Conservation (phyloP, 352 stramenopile genomes). For the Pythium pyrilobum region DNA sequence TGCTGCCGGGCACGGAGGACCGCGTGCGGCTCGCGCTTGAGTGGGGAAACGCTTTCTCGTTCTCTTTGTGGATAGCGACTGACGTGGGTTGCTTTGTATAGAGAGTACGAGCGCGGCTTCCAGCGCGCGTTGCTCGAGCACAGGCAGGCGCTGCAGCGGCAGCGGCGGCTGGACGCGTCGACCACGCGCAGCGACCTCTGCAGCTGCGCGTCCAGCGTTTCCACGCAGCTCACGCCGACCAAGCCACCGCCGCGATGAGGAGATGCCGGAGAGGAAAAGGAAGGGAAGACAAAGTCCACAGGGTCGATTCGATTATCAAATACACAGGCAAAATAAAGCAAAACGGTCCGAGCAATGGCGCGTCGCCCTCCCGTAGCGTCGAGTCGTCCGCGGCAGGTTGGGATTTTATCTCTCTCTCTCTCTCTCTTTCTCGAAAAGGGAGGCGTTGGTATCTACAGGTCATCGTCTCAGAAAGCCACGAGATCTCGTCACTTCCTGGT, state of each 20-base stretch:
- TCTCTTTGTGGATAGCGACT: not conserved
- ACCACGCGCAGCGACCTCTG: conserved; percentile 9
- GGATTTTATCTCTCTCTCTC: no score
- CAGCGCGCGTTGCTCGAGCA: conserved; percentile 3
- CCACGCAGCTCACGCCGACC: not conserved
- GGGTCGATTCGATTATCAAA: no score
- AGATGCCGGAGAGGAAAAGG: no score
- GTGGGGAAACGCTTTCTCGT: conserved; percentile 24
- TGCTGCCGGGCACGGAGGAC: conserved; percentile 57
- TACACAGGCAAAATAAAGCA: no score
- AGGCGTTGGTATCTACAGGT: no score
- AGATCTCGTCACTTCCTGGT: no score
- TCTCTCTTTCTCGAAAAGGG: no score
- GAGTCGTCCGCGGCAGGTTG: no score
- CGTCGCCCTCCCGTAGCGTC: no score
- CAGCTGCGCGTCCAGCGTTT: conserved; percentile 2
- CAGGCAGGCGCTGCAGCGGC: not conserved
- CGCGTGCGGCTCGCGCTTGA: conserved; percentile 44
- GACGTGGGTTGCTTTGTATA: not conserved
- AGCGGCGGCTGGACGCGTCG: not conserved
- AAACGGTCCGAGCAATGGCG: no score
- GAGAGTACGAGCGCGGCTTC: conserved; percentile 20
- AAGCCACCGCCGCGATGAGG: not conserved
- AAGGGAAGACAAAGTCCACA: no score
- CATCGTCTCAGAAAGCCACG: no score